Conservation (phyloP, 768 basidiomycete species). For the Chalciporus sphaerocephalus region DNA sequence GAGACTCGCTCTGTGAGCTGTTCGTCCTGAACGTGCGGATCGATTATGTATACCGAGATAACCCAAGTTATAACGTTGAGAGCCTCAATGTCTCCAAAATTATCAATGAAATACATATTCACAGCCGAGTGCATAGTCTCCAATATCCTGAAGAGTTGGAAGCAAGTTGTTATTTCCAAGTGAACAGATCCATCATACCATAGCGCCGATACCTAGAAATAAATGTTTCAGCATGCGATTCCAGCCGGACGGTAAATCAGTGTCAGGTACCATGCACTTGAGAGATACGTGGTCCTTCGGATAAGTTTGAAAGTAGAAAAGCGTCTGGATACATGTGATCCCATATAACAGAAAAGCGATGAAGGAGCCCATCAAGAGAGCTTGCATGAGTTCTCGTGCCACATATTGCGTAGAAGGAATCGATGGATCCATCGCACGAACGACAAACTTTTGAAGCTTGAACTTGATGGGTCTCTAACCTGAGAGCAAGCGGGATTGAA, state of each 20-base stretch:
- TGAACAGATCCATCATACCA: neutral
- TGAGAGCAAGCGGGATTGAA: too few relatives aligned
- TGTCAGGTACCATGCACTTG: slow-evolving; percentile 4
- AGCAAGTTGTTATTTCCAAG: neutral
- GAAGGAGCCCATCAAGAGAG: neutral
- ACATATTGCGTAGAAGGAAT: neutral
- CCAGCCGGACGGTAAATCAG: neutral
- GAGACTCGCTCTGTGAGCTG: neutral
- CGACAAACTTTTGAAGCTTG: too few relatives aligned
- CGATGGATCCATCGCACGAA: too few relatives aligned
- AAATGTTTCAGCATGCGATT: too few relatives aligned
- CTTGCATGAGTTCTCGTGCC: neutral
- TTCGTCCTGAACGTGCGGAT: neutral
- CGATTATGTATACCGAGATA: too few relatives aligned
- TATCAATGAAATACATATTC: slow-evolving; percentile 1
- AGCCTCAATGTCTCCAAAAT: neutral
- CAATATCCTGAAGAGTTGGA: slow-evolving; percentile 2
- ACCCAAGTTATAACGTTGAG: neutral
- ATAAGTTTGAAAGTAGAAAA: slow-evolving; percentile 10
- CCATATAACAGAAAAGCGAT: slow-evolving; percentile 1
- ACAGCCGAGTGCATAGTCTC: slow-evolving; percentile 10
- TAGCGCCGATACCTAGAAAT: neutral
- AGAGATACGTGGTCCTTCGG: slow-evolving; percentile 1
- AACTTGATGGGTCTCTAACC: too few relatives aligned
- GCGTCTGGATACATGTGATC: slow-evolving; percentile 9